Evolutionary conservation across 176 grass and related monocot species (phyloP).

Genomic region (Oryza brachyantha): DNA sequence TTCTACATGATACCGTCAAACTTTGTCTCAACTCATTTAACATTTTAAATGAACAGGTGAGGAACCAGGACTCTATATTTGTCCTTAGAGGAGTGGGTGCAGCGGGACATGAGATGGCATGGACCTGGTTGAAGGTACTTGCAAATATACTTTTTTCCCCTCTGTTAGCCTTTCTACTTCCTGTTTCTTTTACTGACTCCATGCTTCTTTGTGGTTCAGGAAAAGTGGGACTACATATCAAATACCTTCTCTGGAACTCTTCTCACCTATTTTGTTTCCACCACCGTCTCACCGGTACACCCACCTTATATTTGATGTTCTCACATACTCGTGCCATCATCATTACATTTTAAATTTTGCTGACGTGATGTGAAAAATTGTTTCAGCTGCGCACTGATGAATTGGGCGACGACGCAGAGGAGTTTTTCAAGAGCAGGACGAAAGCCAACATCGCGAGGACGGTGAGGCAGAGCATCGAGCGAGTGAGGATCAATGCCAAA

Average conservation of each 20-base stretch:
- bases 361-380: background rate
- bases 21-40: constrained; percentile 21
- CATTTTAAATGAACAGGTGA: constrained; percentile 53
- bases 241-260: constrained; percentile 76
- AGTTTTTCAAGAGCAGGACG: constrained; percentile 70
- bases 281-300: constrained; percentile 56
- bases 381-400: constrained; percentile 72
- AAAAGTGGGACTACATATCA: constrained; percentile 85
- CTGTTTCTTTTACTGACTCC: constrained; percentile 7
- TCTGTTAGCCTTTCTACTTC: background rate
- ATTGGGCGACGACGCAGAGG: constrained; percentile 66
- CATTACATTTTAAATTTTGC: background rate
- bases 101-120: constrained; percentile 64
- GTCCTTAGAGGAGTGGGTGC: constrained; percentile 66
- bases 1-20: background rate
- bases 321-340: background rate
- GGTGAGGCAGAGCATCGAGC: constrained; percentile 86
- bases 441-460: constrained; percentile 71
- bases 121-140: constrained; percentile 91
- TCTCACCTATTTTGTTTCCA: constrained; percentile 56
- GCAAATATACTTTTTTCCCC: background rate
- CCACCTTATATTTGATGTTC: background rate
- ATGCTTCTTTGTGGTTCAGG: constrained; percentile 45
- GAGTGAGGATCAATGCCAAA: constrained; percentile 76
- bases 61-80: constrained; percentile 75